Base-by-base conservation (phyloP, 208 protist genomes). In the Naegleria fowleri region DNA sequence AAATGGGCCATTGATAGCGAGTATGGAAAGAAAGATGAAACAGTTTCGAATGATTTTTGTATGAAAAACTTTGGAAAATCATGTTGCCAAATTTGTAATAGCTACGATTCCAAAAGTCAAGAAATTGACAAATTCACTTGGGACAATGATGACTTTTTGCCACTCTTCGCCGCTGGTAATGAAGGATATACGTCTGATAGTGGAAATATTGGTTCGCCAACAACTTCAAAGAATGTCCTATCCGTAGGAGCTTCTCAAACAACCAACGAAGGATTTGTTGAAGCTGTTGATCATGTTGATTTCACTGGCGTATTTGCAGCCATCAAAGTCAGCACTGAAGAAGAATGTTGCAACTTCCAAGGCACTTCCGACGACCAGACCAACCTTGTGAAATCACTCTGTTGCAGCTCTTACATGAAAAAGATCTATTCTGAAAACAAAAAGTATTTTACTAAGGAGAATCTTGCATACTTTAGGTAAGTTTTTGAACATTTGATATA, bases 141-240 rank as follows among this genome's bases (percentile, higher is more conserved):
- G 59, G 86, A 93, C 29, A 92, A 96, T 76, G 92, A 94, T 29
- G 94, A 97, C 91, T 67, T 96, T 40, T 91, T 97, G 7, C 25
- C 96, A 16, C 83, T 98, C 15, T 95, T 97, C 67, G 94, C 97
- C 19, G 90, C 94, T 52, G 96, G 97, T 5, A 98, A 98, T 88
- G 6, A 16, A 39, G 90, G 89, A n/a, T 11, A n/a, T 67, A 67
- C 93, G 0, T 19, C 19, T 0, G 25, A 38, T 22, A 91, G 93
- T 76, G 39, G 41, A 36, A 91, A 41, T 29, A 90, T 96, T 9
- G 93, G 93, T 39, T 90, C 88, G 41, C 97, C 97, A 13, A 94
- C 94, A 0, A 87, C 91, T 41, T 91, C 94, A 5, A 98, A 98
- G 91, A 98, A 98, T 91, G 95, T 96, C 29, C 88, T 98, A 5